Base-by-base conservation (phyloP, 2,329 filamentous ascomycete genomes). In the Beauveria sp. region DNA sequence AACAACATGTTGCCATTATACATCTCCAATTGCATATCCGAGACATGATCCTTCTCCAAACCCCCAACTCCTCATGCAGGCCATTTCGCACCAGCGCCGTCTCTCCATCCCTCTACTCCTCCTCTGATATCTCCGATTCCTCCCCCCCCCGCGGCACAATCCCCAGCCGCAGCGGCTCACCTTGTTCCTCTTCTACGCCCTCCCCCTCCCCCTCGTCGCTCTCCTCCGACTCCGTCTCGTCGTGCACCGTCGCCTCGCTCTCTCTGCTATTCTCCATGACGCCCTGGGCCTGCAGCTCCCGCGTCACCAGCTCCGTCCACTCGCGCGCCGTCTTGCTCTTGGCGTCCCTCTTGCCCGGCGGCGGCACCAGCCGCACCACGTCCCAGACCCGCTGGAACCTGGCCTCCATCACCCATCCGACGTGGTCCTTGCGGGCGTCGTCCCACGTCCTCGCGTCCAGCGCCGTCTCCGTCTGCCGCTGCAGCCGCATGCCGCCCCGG, bases 361-460 rank as follows among this genome's bases (percentile, higher is more conserved):
- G 24, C 12, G 40, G 20, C 40, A 61, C 40, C 10, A 3, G 6
- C 40, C 16, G 22, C 40, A 26, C 34, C 47, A 57, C 46, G 46
- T 28, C 6, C 43, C 43, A 55, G 44, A 57, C 30, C 24, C 40
- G n/a, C 12, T 14, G 18, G 14, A 58, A 34, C n/a, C 54, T 56
- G 3, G 22, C 56, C 24, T 43, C 41, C 41, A 48, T 6, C n/a
- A 53, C 40, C 43, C 48, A 52, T 40, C 58, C 26, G n/a, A 62
- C 57, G 47, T 43, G 53, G 26, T 61, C 52, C 44, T 50, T 50
- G 53, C 44, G n/a, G 52, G 26, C 12, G 40, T 59, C 37, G 57
- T 54, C 48, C 37, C 40, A 37, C 12, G 24, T 24, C 12, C 34
- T 37, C 37, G 26, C 14, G 40, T 40, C 37, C 9, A 51, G 46